Percentiles rank a stretch among this genome's conserved stretches.
phyloP scores from a whole-genome alignment of 176 grass and related monocot genomes.

The Ananas comosus region DNA sequence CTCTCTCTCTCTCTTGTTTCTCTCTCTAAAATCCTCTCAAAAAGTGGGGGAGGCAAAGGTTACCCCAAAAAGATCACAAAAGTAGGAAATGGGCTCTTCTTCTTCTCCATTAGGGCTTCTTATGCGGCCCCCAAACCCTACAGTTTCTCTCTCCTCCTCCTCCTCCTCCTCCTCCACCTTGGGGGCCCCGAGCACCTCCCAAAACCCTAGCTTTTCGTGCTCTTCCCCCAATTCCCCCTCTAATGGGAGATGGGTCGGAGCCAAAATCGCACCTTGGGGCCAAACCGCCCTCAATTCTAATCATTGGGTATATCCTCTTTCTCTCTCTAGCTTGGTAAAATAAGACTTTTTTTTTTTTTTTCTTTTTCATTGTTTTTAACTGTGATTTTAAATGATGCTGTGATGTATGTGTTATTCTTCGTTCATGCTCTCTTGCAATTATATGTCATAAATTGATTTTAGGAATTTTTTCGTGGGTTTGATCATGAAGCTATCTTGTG shows the following conservation, averaged over 20 bases:
- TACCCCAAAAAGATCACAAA: not conserved
- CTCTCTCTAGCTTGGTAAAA: not conserved
- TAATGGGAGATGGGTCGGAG: slow-evolving; percentile 16
- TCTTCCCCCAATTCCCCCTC: slow-evolving; percentile 6
- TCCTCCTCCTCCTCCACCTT: not conserved
- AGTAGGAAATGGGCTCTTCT: slow-evolving; percentile 15
- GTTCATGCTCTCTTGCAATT: too few species aligned
- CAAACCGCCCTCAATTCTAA: slow-evolving; percentile 3
- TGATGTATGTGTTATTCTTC: not conserved
- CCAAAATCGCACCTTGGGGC: slow-evolving; percentile 1
- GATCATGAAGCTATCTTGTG: too few species aligned
- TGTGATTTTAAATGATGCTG: slow-evolving; percentile 2
- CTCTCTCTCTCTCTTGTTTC: not conserved
- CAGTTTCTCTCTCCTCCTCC: not conserved
- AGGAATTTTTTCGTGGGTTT: too few species aligned
- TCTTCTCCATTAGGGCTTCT: slow-evolving; percentile 16
- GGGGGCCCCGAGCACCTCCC: not conserved
- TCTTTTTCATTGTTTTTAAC: slow-evolving; percentile 5
- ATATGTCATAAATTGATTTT: too few species aligned
- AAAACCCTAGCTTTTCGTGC: slow-evolving; percentile 23
- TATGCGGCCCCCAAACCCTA: not conserved
- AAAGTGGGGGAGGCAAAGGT: not conserved
- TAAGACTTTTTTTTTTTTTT: not conserved
- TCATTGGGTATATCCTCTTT: slow-evolving; percentile 20
- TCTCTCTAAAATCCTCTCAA: not conserved